A percentile compares a stretch with the other conserved stretches of the same genome.
Evolutionary conservation across 2,329 filamentous ascomycete species (phyloP).

Genomic region (Cladobotryum protrusum): DNA sequence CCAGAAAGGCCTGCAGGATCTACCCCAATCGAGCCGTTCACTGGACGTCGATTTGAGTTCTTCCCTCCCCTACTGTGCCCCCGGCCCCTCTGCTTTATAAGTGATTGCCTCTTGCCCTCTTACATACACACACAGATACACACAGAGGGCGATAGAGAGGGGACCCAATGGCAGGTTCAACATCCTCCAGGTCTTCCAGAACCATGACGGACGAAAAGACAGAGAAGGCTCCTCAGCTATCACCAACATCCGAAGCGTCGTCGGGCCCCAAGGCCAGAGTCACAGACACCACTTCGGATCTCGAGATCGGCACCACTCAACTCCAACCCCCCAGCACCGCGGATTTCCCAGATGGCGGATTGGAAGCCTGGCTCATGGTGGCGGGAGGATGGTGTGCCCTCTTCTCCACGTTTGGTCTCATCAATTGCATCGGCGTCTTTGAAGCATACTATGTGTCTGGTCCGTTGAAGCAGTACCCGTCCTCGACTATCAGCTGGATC

Average conservation of each 20-base stretch:
- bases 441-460: constrained; percentile 51
- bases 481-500: constrained; percentile 55
- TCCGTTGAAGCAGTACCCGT: constrained; percentile 40
- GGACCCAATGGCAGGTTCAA: background rate
- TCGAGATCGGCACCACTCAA: constrained; percentile 1
- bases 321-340: constrained; percentile 13
- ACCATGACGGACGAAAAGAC: background rate
- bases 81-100: too few relatives aligned
- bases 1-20: too few relatives aligned
- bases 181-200: background rate
- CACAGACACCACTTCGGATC: background rate
- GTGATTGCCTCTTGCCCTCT: too few relatives aligned
- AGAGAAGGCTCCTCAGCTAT: background rate
- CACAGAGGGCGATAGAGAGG: too few relatives aligned
- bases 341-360: constrained; percentile 55
- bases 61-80: too few relatives aligned
- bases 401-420: constrained; percentile 39
- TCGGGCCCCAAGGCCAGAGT: background rate
- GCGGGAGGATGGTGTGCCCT: constrained; percentile 38
- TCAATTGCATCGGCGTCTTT: constrained; percentile 48
- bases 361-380: constrained; percentile 52
- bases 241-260: background rate
- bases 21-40: too few relatives aligned
- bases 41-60: too few relatives aligned
- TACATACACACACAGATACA: too few relatives aligned